Conservation (phyloP, 2,329 filamentous ascomycete species). For the Scedosporium dehoogii region DNA sequence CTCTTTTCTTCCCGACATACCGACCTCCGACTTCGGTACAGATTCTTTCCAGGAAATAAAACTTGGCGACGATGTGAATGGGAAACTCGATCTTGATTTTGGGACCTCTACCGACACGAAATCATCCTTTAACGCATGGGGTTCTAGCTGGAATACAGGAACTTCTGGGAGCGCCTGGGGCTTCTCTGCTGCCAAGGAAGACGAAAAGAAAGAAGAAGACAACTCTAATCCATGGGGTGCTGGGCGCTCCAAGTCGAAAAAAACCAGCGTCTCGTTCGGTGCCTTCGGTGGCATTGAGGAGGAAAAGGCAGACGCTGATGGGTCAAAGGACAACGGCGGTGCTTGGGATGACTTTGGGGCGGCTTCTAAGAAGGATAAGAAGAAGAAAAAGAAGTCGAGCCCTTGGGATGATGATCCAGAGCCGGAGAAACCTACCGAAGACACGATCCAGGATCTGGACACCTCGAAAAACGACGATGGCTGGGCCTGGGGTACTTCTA, state of each 20-base stretch:
- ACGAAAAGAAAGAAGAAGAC: constrained; percentile 27
- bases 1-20: constrained; percentile 12
- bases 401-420: constrained; percentile 17
- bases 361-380: constrained; percentile 30
- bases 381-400: constrained; percentile 28
- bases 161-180: constrained; percentile 33
- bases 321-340: constrained; percentile 25
- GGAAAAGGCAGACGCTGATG: constrained; percentile 25
- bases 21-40: constrained; percentile 33
- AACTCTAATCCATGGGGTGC: constrained; percentile 40
- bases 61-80: constrained; percentile 46
- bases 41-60: constrained; percentile 57
- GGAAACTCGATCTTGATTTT: constrained; percentile 46
- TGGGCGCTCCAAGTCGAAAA: constrained; percentile 37
- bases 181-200: constrained; percentile 22
- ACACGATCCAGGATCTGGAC: constrained; percentile 20
- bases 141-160: constrained; percentile 48
- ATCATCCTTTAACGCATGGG: constrained; percentile 45
- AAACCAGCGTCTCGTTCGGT: constrained; percentile 36
- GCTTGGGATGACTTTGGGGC: constrained; percentile 19
- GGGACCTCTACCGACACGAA: constrained; percentile 34
- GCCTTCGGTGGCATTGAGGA: constrained; percentile 28
- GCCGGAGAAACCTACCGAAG: constrained; percentile 16
- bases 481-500: constrained; percentile 27
- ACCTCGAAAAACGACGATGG: constrained; percentile 24